Evolutionary conservation across 352 stramenopile genomes (phyloP).

Genomic region (Pythium graminicola): DNA sequence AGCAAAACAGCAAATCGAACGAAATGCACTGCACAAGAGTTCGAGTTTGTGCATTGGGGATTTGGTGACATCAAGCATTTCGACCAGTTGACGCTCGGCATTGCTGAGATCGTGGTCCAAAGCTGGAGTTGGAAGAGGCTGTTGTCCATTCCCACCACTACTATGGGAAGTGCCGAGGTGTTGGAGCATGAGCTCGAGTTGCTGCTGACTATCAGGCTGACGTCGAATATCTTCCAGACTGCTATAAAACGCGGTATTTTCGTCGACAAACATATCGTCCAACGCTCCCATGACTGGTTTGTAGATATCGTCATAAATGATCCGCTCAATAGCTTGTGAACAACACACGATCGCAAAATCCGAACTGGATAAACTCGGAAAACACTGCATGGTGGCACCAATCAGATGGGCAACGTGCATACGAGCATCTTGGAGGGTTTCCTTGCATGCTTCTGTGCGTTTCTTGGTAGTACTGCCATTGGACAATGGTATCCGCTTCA

Average conservation of each 20-base stretch:
- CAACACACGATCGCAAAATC: slow-evolving; percentile 40
- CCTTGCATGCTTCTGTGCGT: slow-evolving; percentile 8
- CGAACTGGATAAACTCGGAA: slow-evolving; percentile 50
- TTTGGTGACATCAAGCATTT: slow-evolving; percentile 40
- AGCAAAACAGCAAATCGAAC: slow-evolving; percentile 56
- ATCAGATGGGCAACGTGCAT: slow-evolving; percentile 62
- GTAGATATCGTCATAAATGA: slow-evolving; percentile 67
- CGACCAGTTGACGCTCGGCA: slow-evolving; percentile 34
- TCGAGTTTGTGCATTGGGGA: slow-evolving; percentile 62
- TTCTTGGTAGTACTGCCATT: slow-evolving; percentile 8
- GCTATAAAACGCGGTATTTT: slow-evolving; percentile 37
- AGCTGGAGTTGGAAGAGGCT: slow-evolving; percentile 22
- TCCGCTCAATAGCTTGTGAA: slow-evolving; percentile 48
- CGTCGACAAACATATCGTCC: slow-evolving; percentile 34
- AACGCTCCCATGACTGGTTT: slow-evolving; percentile 50
- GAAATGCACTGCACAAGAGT: slow-evolving; percentile 52
- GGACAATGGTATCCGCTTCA: background rate
- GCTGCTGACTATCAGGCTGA: slow-evolving; percentile 29
- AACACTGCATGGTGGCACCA: slow-evolving; percentile 51
- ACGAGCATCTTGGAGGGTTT: slow-evolving; percentile 58
- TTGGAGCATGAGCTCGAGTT: slow-evolving; percentile 4
- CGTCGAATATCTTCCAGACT: slow-evolving; percentile 45
- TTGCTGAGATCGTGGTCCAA: slow-evolving; percentile 30
- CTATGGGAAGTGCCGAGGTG: background rate
- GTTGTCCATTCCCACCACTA: too few species aligned